phyloP scores from a whole-genome alignment of 805 yeast genomes.

The Starmerella roubikii region DNA sequence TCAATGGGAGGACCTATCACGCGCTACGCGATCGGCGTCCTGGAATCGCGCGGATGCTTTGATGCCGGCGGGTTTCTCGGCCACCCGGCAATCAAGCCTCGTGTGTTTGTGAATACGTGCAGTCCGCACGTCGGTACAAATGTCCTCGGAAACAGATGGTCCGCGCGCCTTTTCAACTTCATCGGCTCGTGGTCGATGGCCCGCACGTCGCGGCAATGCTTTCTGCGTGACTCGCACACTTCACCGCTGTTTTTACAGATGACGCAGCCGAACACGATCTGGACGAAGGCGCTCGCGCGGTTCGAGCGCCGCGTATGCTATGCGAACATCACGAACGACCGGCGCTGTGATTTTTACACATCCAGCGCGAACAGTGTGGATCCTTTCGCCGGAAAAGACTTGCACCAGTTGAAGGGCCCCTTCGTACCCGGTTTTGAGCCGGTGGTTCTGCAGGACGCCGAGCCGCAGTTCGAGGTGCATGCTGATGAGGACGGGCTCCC shows the following conservation, averaged over 20 bases:
- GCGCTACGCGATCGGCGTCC: constrained; percentile 66
- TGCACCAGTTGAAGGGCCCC: constrained; percentile 13
- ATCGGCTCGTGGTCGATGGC: constrained; percentile 56
- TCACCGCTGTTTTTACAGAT: constrained; percentile 48
- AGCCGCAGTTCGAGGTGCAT: constrained; percentile 7
- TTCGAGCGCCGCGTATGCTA: constrained; percentile 48
- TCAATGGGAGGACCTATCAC: constrained; percentile 80
- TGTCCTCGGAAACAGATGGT: constrained; percentile 39
- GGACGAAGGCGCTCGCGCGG: constrained; percentile 38
- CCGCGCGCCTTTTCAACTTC: constrained; percentile 44
- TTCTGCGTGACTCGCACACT: constrained; percentile 28
- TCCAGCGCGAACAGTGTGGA: constrained; percentile 44
- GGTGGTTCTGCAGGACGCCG: constrained; percentile 10
- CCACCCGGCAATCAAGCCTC: constrained; percentile 34
- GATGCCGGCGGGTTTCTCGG: constrained; percentile 19
- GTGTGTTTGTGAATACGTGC: constrained; percentile 48
- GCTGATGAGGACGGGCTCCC: too few species aligned
- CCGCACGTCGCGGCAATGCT: constrained; percentile 61
- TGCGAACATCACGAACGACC: constrained; percentile 68
- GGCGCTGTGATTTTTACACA: constrained; percentile 73
- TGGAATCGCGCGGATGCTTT: constrained; percentile 41
- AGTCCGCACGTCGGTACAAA: constrained; percentile 58
- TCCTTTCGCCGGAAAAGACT: constrained; percentile 10
- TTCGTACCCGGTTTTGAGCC: constrained; percentile 18
- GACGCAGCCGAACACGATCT: constrained; percentile 50